Evolutionary conservation across 2,329 filamentous ascomycete species (phyloP).

Genomic region (Diplodia seriata): DNA sequence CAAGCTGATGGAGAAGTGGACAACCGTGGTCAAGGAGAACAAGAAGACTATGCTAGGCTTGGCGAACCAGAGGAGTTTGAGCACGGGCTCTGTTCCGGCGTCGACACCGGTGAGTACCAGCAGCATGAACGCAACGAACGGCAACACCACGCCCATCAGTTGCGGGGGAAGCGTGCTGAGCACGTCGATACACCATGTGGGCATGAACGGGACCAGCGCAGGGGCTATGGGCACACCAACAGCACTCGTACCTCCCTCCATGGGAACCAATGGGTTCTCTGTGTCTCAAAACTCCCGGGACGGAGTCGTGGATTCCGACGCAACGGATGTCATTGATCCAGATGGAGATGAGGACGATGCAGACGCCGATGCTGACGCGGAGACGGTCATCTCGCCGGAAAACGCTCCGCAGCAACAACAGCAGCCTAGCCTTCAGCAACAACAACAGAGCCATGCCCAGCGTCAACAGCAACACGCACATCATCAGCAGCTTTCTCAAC

Average conservation of each 20-base stretch:
- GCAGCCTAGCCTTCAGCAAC: slow-evolving; percentile 12
- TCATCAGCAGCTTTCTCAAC: slow-evolving; percentile 40
- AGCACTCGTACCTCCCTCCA: background rate
- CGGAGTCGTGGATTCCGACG: slow-evolving; percentile 26
- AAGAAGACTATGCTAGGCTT: slow-evolving; percentile 41
- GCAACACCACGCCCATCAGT: slow-evolving; percentile 14
- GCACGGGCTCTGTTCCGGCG: slow-evolving; percentile 17
- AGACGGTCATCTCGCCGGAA: slow-evolving; percentile 23
- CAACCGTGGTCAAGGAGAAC: slow-evolving; percentile 45
- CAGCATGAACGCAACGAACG: background rate
- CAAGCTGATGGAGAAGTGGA: slow-evolving; percentile 51
- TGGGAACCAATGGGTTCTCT: slow-evolving; percentile 14
- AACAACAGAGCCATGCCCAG: slow-evolving; percentile 24
- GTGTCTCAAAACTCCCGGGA: slow-evolving; percentile 17
- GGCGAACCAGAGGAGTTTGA: slow-evolving; percentile 46
- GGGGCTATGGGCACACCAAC: slow-evolving; percentile 24
- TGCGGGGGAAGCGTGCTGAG: slow-evolving; percentile 12
- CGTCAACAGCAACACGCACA: slow-evolving; percentile 26
- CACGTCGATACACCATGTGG: slow-evolving; percentile 8
- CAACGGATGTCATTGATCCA: slow-evolving; percentile 27
- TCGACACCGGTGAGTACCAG: slow-evolving; percentile 7
- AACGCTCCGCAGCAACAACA: slow-evolving; percentile 24
- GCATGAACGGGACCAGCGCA: slow-evolving; percentile 16
- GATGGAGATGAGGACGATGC: slow-evolving; percentile 28
- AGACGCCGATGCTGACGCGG: slow-evolving; percentile 31